Evolutionary conservation across 306 rosid genomes (phyloP).

Genomic region (Heteromeles arbutifolia): DNA sequence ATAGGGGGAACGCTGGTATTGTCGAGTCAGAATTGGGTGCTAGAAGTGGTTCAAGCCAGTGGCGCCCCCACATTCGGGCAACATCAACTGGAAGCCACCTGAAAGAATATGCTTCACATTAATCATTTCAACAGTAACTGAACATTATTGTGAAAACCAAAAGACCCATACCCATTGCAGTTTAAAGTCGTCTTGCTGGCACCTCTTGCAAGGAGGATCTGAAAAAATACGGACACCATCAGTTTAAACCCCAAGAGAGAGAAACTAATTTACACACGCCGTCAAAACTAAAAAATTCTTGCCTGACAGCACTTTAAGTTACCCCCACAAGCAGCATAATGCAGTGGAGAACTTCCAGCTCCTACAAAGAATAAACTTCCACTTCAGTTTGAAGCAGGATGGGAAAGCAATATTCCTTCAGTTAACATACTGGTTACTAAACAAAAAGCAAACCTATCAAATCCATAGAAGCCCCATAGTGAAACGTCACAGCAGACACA

Average conservation of each 20-base stretch:
- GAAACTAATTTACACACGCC: slow-evolving; percentile 6
- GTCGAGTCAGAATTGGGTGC: slow-evolving; percentile 59
- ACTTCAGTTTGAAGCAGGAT: slow-evolving; percentile 10
- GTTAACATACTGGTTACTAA: neutral
- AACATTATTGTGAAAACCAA: neutral
- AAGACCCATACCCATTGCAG: slow-evolving; percentile 74
- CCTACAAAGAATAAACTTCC: slow-evolving; percentile 35
- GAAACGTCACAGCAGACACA: slow-evolving; percentile 63
- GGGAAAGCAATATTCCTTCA: slow-evolving; percentile 10
- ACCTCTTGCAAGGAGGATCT: slow-evolving; percentile 89
- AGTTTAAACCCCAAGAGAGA: slow-evolving; percentile 13
- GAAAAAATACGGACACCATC: slow-evolving; percentile 25
- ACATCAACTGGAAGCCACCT: slow-evolving; percentile 97
- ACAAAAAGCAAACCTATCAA: slow-evolving; percentile 57
- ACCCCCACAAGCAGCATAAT: slow-evolving; percentile 99
- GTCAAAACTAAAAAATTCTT: slow-evolving; percentile 28
- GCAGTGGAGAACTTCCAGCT: slow-evolving; percentile 97
- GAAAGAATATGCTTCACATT: slow-evolving; percentile 12
- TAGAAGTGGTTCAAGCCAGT: slow-evolving; percentile 83
- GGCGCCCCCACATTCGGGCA: slow-evolving; percentile 98
- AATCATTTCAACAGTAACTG: slow-evolving; percentile 8
- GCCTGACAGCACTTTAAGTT: slow-evolving; percentile 95
- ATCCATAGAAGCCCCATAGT: slow-evolving; percentile 92
- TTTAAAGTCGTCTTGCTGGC: slow-evolving; percentile 67
- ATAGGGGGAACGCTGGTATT: slow-evolving; percentile 52